Evolutionary conservation across 768 basidiomycete genomes (phyloP), one percentile per base, ranked within the genome.

Genomic region (Leccinum aurantiacum): DNA sequence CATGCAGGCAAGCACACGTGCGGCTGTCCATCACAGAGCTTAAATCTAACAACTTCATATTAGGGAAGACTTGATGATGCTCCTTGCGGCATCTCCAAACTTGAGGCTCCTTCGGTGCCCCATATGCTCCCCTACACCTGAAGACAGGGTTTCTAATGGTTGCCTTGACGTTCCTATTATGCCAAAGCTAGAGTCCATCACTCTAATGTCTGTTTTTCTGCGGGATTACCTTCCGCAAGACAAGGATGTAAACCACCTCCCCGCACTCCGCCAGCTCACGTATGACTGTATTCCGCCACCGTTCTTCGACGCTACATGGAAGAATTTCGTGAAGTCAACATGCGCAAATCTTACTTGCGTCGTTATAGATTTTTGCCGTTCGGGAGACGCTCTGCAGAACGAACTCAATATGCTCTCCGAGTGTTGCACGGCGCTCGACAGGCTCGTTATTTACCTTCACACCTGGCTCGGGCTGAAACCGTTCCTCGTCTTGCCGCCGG

Each of bases 231-330:
- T 73, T 41, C 71, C 69, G 2, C 61, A 65, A 41, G 56, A 73
- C 41, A 71, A 67, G 41, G 59, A 66, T 33, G 61, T 58, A 41
- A 73, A 73, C 49, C 68, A 65, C 33, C 56, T 73, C 38, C 70
- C 71, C 33, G 67, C 71, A 29, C 70, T 73, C 41, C 65, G 71
- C 37, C 67, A 69, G 44, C 70, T 73, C 31, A 69, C 65, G 11
- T 71, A 73, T n/a, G 71, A 71, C 38, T 71, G 71, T 49, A 71
- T 69, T 24, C 71, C 71, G 4, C 71, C 67, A 2, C 69, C 70
- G 19, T 71, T 71, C 53, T 65, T 69, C 22, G 69, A 69, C 17
- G 31, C 63, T n/a, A 61, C 62, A n/a, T 71, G 71, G 70, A 71
- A 63, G 52, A 64, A 60, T 25, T 71, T 73, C 27, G 50, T 73